Evolutionary conservation across 2,329 filamentous ascomycete genomes (phyloP).

Genomic region (Ophiostoma himal-ulmi): DNA sequence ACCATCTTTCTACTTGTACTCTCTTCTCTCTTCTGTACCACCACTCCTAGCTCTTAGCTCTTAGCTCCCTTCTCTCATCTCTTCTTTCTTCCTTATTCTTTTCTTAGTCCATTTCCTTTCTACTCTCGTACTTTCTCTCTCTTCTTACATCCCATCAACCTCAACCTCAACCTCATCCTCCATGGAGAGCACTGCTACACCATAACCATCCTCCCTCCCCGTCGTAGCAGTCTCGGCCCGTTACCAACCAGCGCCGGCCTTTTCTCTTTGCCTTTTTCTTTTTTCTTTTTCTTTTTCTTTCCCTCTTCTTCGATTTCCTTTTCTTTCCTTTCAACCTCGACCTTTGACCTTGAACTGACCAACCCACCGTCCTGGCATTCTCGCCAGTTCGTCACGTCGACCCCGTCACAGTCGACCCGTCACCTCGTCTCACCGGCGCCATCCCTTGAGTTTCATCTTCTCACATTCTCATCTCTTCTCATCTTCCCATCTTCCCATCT

Average conservation of each 20-base stretch:
- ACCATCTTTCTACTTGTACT: too few species aligned
- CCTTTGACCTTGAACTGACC: background rate
- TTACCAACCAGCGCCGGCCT: conserved; percentile 1
- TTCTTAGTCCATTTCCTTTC: background rate
- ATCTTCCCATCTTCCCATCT: background rate
- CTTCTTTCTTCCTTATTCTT: background rate
- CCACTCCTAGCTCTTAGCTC: conserved; percentile 2
- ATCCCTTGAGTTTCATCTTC: conserved; percentile 1
- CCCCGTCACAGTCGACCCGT: conserved; percentile 6
- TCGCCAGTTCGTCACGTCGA: background rate
- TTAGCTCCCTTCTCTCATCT: background rate
- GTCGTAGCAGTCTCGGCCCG: conserved; percentile 18
- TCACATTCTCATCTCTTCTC: background rate
- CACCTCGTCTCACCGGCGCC: background rate
- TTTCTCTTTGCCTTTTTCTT: background rate
- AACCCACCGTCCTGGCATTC: background rate
- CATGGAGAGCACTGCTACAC: conserved; percentile 9
- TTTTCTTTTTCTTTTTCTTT: background rate
- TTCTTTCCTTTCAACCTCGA: background rate
- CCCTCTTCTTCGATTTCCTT: background rate
- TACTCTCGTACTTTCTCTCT: background rate
- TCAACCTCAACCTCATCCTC: background rate
- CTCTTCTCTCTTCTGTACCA: background rate
- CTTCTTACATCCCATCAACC: background rate
- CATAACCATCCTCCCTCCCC: conserved; percentile 9